Evolutionary conservation across 2,329 filamentous ascomycete genomes (phyloP), one percentile per base, ranked within the genome.

Genomic region (Leptodontidium sp.): DNA sequence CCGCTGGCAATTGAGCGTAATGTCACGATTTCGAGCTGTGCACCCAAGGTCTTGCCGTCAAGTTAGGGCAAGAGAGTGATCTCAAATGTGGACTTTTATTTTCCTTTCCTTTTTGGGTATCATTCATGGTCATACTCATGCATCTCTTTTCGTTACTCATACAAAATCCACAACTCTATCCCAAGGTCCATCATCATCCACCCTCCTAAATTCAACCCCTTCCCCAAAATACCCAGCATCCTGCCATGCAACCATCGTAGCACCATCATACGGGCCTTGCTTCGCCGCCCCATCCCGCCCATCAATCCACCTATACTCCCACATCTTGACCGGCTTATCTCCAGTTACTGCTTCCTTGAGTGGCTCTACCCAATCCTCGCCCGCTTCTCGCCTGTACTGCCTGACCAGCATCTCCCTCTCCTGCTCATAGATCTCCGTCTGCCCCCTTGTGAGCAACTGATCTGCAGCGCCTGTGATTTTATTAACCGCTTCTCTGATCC

Each of bases 281-380:
- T 87, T 87, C 59, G 88, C 86, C 12, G 88, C 93, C 35, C 88
- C 91, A 77, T 97, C 95, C 50, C 94, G 86, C 21, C 93, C 93
- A 78, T 97, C 94, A 49, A 89, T 90, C 96, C 96, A 99, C 68
- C 93, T 87, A 79, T 93, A 99, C 80, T 98, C 93, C 94, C 95
- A 99, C 84, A 88, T 87, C 45, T 81, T 81, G 1, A 75, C 69
- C 12, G 76, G 72, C 45, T 66, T 65, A 6, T 35, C 43, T 0
- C 68, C 70, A 50, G 47, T 65, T 75, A 43, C 76, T 77, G 78
- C 76, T 50, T 75, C 77, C 50, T 77, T 71, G n/a, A 81, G 62
- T 8, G 84, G 82, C 52, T 89, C 87, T 64, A 86, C 82, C 96
- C 96, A 99, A 9, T 91, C 88, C 75, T 97, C 93, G 43, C 94